Conservation (phyloP, 1,139 yeast species). For the Schwanniomyces etchellsii region DNA sequence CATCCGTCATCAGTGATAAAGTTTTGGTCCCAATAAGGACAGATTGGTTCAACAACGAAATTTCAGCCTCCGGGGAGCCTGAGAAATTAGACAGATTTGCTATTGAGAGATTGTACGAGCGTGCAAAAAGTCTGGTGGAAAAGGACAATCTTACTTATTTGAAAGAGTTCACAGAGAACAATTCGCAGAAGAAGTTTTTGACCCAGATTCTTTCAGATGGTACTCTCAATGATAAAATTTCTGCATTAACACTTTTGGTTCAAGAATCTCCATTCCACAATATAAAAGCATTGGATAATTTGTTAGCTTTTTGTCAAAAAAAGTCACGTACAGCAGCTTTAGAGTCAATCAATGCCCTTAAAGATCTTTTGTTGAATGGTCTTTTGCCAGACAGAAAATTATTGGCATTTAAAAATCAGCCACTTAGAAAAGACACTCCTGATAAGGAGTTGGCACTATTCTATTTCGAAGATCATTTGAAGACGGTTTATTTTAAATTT, state of each 20-base stretch:
- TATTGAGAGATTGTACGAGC: constrained; percentile 52
- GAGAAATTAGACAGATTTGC: constrained; percentile 42
- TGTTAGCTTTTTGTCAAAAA: constrained; percentile 76
- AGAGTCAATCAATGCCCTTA: constrained; percentile 83
- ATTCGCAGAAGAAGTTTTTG: constrained; percentile 84
- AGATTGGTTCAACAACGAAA: constrained; percentile 64
- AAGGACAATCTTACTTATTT: constrained; percentile 68
- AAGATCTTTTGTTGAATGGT: constrained; percentile 79
- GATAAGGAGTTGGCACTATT: constrained; percentile 58
- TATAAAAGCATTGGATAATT: constrained; percentile 72
- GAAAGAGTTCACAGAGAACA: constrained; percentile 72
- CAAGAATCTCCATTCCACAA: constrained; percentile 96
- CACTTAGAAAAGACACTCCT: constrained; percentile 43
- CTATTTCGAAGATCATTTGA: constrained; percentile 87
- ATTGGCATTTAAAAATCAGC: constrained; percentile 75
- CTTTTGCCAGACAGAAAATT: constrained; percentile 83
- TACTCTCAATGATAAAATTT: constrained; percentile 91
- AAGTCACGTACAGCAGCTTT: constrained; percentile 92
- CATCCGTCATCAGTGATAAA: constrained; percentile 52
- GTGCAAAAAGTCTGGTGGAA: constrained; percentile 64
- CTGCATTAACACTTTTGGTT: constrained; percentile 84
- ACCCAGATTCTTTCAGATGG: constrained; percentile 86
- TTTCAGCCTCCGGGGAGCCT: constrained; percentile 31
- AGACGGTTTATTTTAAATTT: constrained; percentile 65
- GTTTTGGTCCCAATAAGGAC: constrained; percentile 57